phyloP scores from a whole-genome alignment of 768 basidiomycete genomes.

The Trametes gibbosa region DNA sequence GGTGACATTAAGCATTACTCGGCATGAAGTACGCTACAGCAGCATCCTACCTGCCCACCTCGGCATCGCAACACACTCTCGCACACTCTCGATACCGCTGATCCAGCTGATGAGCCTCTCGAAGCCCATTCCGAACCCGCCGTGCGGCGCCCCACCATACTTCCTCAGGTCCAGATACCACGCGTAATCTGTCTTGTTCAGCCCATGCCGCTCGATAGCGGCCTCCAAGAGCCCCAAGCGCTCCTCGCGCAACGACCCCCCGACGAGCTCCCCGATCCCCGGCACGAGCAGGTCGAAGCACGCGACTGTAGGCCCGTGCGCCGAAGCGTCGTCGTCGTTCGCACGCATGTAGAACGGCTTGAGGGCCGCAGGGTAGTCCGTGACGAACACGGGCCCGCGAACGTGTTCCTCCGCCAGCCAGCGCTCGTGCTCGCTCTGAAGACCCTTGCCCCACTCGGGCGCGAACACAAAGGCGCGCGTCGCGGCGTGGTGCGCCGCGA shows the following conservation, averaged over 20 bases:
- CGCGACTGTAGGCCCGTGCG: constrained; percentile 58
- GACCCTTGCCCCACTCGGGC: constrained; percentile 63
- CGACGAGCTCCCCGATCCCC: constrained; percentile 82
- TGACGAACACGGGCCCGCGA: constrained; percentile 83
- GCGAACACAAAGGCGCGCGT: constrained; percentile 49
- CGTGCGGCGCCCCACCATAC: constrained; percentile 88
- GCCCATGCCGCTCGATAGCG: constrained; percentile 47
- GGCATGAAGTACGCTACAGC: constrained; percentile 35
- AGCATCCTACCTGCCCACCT: constrained; percentile 82
- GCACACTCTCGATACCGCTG: constrained; percentile 83
- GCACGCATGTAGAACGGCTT: constrained; percentile 98
- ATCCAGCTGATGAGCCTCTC: constrained; percentile 88
- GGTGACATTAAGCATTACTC: too few species aligned
- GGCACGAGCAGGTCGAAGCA: constrained; percentile 97
- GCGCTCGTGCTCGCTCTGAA: constrained; percentile 91
- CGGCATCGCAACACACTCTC: constrained; percentile 91
- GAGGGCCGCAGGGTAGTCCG: constrained; percentile 75
- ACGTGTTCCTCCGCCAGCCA: constrained; percentile 75
- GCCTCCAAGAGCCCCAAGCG: constrained; percentile 48
- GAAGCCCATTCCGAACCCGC: constrained; percentile 95
- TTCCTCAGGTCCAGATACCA: constrained; percentile 86
- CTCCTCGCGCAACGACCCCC: constrained; percentile 89
- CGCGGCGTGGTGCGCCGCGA: constrained; percentile 38
- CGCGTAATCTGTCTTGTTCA: constrained; percentile 42
- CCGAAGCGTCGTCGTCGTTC: constrained; percentile 37